Evolutionary conservation across 805 yeast species (phyloP).

Genomic region (Grigorovia yakushimaensis): DNA sequence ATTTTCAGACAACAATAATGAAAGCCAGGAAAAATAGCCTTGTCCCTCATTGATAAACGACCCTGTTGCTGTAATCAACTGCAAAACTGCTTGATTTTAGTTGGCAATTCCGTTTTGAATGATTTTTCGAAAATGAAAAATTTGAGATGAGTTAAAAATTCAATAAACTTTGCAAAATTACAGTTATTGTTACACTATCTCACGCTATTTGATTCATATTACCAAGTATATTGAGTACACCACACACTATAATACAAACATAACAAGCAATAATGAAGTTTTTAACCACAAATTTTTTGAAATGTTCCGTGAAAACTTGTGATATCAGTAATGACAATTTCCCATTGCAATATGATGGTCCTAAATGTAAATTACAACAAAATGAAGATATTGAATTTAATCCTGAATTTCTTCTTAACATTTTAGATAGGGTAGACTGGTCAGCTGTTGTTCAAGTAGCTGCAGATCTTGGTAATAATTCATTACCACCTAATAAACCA

Average conservation of each 20-base stretch:
- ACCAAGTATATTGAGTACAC: not conserved
- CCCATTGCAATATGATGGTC: conserved; percentile 55
- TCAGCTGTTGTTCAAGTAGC: conserved; percentile 72
- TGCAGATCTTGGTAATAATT: conserved; percentile 54
- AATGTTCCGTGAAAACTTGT: conserved; percentile 81
- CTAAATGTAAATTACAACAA: conserved; percentile 58
- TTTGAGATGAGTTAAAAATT: not conserved
- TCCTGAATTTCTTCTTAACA: conserved; percentile 65
- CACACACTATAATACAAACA: not conserved
- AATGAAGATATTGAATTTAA: conserved; percentile 70
- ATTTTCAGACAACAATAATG: not conserved
- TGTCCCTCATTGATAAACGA: not conserved
- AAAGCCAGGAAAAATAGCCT: not conserved
- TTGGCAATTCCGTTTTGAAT: not conserved
- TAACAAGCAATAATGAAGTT: conserved; percentile 51
- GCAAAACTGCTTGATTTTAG: not conserved
- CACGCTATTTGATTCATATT: too few species aligned
- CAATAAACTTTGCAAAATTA: not conserved
- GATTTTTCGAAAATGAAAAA: not conserved
- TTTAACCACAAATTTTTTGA: conserved; percentile 91
- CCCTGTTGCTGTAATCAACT: not conserved
- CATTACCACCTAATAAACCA: conserved; percentile 56
- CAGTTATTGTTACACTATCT: too few species aligned
- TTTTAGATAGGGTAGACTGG: conserved; percentile 85
- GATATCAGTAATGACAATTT: conserved; percentile 65